Evolutionary conservation across 441 rosid genomes (phyloP).

Genomic region (Jatropha podagrica): DNA sequence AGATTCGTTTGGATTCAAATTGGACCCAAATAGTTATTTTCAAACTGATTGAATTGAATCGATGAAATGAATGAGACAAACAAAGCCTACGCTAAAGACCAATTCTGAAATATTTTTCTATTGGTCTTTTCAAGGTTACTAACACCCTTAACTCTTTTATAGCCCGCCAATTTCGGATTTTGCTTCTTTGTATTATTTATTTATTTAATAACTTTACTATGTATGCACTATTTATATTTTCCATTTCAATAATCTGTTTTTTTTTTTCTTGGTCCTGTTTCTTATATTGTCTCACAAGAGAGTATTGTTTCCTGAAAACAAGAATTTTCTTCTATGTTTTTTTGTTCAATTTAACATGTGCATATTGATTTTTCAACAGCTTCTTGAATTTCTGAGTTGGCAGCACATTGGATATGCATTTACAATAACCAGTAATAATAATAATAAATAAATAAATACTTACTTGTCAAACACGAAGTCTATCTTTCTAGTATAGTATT

Average conservation of each 20-base stretch:
- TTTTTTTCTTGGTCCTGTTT: too few species aligned
- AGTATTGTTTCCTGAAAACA: not conserved
- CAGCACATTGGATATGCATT: constrained; percentile 3
- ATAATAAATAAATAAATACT: not conserved
- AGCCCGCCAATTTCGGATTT: not conserved
- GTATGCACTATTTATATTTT: not conserved
- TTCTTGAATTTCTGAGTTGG: not conserved
- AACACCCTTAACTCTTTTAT: not conserved
- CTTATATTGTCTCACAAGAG: not conserved
- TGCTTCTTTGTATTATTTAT: not conserved
- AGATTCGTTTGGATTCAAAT: constrained; percentile 10
- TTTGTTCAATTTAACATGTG: constrained; percentile 7
- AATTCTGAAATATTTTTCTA: not conserved
- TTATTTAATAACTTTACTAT: not conserved
- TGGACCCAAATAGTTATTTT: constrained; percentile 10
- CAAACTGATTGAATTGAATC: not conserved
- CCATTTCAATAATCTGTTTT: not conserved
- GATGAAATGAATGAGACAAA: too few species aligned
- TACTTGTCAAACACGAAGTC: constrained; percentile 17
- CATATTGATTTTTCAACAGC: constrained; percentile 9
- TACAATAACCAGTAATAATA: not conserved
- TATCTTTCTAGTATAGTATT: not conserved
- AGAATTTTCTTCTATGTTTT: not conserved
- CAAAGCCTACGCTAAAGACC: not conserved
- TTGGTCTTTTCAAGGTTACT: not conserved